Conservation (phyloP, 140 eudicot genomes). For the Stevia rebaudiana region DNA sequence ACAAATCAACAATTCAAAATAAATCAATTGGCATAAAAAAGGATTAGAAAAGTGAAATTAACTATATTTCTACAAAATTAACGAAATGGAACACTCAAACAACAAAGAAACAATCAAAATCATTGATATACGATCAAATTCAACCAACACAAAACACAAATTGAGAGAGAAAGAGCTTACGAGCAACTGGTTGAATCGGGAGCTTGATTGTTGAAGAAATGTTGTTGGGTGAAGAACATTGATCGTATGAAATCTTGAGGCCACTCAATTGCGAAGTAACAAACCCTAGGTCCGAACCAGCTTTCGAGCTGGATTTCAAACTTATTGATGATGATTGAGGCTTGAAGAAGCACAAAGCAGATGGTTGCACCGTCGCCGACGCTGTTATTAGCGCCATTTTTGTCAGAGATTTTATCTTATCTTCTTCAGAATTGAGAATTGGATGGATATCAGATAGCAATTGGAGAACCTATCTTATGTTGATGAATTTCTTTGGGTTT, state of each 20-base stretch:
- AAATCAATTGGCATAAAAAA: not conserved
- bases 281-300: slow-evolving; percentile 51
- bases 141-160: slow-evolving; percentile 3
- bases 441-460: not conserved
- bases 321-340: slow-evolving; percentile 15
- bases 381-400: slow-evolving; percentile 42
- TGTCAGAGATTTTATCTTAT: slow-evolving; percentile 2
- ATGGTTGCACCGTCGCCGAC: slow-evolving; percentile 22
- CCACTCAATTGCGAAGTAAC: slow-evolving; percentile 70
- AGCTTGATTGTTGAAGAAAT: slow-evolving; percentile 47
- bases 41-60: not conserved
- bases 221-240: slow-evolving; percentile 21
- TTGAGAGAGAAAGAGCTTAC: slow-evolving; percentile 36
- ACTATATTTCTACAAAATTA: not conserved
- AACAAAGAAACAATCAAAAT: too few relatives aligned
- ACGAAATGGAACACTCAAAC: not conserved
- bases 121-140: slow-evolving; percentile 13
- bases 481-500: not conserved
- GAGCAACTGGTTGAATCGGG: slow-evolving; percentile 68
- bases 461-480: slow-evolving; percentile 18
- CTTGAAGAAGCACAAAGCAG: slow-evolving; percentile 15
- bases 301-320: slow-evolving; percentile 18
- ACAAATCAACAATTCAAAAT: not conserved
- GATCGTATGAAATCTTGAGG: slow-evolving; percentile 39
- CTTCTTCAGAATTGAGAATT: slow-evolving; percentile 3